phyloP scores from a whole-genome alignment of 208 protist species.

The Crithidia bombi region DNA sequence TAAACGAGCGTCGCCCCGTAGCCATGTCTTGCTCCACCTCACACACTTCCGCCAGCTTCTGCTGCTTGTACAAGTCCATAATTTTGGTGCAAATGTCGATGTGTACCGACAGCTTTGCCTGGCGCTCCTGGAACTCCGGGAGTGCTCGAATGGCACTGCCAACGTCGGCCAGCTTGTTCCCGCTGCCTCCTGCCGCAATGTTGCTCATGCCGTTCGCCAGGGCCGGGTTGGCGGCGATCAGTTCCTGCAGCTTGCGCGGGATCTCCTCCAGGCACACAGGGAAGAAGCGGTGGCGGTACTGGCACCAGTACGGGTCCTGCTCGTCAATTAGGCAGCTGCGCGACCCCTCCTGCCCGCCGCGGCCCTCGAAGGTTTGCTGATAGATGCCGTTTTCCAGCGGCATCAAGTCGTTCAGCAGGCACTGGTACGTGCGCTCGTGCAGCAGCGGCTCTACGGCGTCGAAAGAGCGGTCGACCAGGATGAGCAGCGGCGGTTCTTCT shows the following conservation, averaged over 20 bases:
- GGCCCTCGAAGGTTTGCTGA: conserved; percentile 58
- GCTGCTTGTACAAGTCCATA: conserved; percentile 61
- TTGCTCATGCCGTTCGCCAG: conserved; percentile 46
- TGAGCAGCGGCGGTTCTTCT: conserved; percentile 56
- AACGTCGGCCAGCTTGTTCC: conserved; percentile 41
- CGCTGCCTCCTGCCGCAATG: conserved; percentile 10
- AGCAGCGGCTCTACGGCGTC: conserved; percentile 76
- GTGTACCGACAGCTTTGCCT: conserved; percentile 77
- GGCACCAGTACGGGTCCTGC: conserved; percentile 75
- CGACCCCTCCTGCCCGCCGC: conserved; percentile 39
- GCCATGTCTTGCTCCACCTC: conserved; percentile 78
- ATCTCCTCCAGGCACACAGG: conserved; percentile 60
- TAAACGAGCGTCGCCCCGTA: conserved; percentile 49
- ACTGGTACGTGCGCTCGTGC: conserved; percentile 89
- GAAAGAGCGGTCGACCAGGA: conserved; percentile 85
- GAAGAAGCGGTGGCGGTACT: conserved; percentile 76
- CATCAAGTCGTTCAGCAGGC: conserved; percentile 78
- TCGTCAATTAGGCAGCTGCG: conserved; percentile 66
- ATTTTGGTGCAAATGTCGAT: conserved; percentile 85
- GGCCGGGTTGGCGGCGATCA: conserved; percentile 62
- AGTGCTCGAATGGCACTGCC: conserved; percentile 66
- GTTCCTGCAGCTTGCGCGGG: conserved; percentile 57
- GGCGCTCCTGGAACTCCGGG: conserved; percentile 75
- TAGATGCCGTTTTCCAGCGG: conserved; percentile 65
- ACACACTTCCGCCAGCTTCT: conserved; percentile 60